Evolutionary conservation across 2,329 filamentous ascomycete genomes (phyloP), one percentile per base, ranked within the genome.

Genomic region (Aspergillus neotritici): DNA sequence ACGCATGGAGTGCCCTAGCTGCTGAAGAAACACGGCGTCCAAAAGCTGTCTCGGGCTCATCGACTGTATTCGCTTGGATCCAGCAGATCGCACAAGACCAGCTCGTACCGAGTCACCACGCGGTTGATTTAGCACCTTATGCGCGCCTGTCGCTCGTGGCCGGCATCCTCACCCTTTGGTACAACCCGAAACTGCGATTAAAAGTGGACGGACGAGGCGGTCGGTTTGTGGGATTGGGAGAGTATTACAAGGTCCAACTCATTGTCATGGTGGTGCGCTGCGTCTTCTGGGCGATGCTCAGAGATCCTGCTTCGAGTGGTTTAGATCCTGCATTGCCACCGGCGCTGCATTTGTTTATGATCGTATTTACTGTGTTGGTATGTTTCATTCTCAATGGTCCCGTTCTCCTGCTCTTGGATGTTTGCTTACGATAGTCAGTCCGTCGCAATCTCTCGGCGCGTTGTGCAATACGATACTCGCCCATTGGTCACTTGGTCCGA

Each of bases 211-310:
- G 68, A 31, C 56, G 61, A 48, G 61, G 59, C 34, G 70, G 68
- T 7, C 62, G 67, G 12, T 63, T 74, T 32, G 44, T 57, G 29
- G 69, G 71, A 3, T 57, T 72, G 29, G 57, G 60, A 11, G 65
- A 72, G 43, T 75, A 72, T 49, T 75, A 75, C 48, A 56, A 69
- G 47, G 55, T 69, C 3, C 72, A 75, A 46, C 57, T 70, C n/a
- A 62, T 71, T 41, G 53, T 68, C n/a, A 57, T 74, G 46, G 65
- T 67, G 8, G 53, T 64, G 43, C 65, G 72, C 48, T 71, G 68
- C 43, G 61, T 60, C 34, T 68, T 67, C 25, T 73, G 69, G 69
- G 64, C 64, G n/a, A 51, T 68, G 17, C 52, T 72, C 31, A 64
- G 67, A 40, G 64, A 70, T 48, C 57, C 66, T 37, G 55, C 59